Evolutionary conservation across 176 grass and related monocot species (phyloP), one percentile per base, ranked within the genome.

Genomic region (Triticum urartu): DNA sequence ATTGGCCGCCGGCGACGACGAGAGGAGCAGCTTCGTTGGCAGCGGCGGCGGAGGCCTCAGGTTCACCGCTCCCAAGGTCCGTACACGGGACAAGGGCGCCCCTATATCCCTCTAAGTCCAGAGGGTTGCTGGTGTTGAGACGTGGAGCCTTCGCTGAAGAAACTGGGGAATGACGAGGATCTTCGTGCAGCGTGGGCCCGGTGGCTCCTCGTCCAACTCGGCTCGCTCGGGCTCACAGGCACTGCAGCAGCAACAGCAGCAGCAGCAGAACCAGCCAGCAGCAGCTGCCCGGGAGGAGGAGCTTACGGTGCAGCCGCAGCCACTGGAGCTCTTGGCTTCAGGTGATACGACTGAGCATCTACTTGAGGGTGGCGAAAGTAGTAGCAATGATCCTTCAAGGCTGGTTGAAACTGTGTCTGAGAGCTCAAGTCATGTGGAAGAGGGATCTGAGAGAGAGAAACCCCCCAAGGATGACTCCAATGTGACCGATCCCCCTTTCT

Each of bases 111-210:
- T 87, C 73, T 85, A 47, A 81, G 62, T 84, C 26, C 3, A 80
- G 75, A 85, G 80, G 86, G 12, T 69, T 91, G 87, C 90, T 73
- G 45, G 75, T 89, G 79, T 50, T 36, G 54, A 80, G 59, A 81
- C 52, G 83, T 56, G 72, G 64, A 63, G n/a, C 47, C 32, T 75
- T 67, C 32, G 43, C 82, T 59, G 33, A 68, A 38, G 83, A 80
- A 42, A 78, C 81, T 70, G 84, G 81, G 84, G 85, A 84, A 99
- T 99, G 97, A 99, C 97, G 89, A 92, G 92, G 87, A 99, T 99
- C 79, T 94, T 91, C 73, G 92, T 99, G 83, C 89, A 94, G 87
- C 94, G 97, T 43, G 97, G 97, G 64, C 78, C 91, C 8, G 83
- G 77, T 21, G 89, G 91, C 59, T 94, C 97, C 80, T 97, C 97